phyloP scores from a whole-genome alignment of 805 yeast genomes.

The Lipomyces anomalus region DNA sequence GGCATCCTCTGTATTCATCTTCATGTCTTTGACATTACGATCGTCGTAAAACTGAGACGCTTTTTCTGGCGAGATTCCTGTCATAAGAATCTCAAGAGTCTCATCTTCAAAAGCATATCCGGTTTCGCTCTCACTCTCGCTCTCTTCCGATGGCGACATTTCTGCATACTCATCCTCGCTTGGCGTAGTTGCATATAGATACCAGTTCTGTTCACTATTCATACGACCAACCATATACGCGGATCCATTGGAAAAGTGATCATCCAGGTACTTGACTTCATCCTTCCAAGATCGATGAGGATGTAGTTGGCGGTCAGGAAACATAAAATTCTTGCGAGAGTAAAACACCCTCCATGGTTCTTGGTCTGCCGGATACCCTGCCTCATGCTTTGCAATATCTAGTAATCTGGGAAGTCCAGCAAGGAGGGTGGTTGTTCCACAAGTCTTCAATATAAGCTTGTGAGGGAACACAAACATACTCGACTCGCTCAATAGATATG shows the following conservation, averaged over 20 bases:
- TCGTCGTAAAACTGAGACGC: constrained; percentile 56
- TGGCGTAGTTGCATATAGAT: constrained; percentile 46
- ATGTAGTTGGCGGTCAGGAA: constrained; percentile 74
- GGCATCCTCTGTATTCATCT: constrained; percentile 24
- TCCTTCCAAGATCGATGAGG: constrained; percentile 81
- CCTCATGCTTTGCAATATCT: constrained; percentile 41
- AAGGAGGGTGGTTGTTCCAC: constrained; percentile 92
- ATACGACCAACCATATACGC: constrained; percentile 76
- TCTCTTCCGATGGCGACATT: not conserved
- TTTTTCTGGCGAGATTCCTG: constrained; percentile 57
- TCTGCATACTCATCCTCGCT: not conserved
- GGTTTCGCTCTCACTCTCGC: not conserved
- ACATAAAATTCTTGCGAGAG: constrained; percentile 88
- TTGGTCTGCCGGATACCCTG: constrained; percentile 37
- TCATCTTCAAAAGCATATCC: constrained; percentile 42
- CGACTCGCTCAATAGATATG: constrained; percentile 82
- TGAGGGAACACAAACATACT: constrained; percentile 85
- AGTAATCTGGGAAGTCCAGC: constrained; percentile 66
- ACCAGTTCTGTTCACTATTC: constrained; percentile 79
- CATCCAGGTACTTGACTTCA: constrained; percentile 67
- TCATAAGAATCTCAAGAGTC: constrained; percentile 87
- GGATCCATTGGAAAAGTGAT: constrained; percentile 54
- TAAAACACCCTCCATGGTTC: constrained; percentile 68
- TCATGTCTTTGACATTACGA: constrained; percentile 40
- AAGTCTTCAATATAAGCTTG: constrained; percentile 81